Percentiles rank a stretch among this genome's conserved stretches.
Evolutionary conservation across 1,284 basidiomycete species (phyloP).

Genomic region (Sphaerobolus stellatus): DNA sequence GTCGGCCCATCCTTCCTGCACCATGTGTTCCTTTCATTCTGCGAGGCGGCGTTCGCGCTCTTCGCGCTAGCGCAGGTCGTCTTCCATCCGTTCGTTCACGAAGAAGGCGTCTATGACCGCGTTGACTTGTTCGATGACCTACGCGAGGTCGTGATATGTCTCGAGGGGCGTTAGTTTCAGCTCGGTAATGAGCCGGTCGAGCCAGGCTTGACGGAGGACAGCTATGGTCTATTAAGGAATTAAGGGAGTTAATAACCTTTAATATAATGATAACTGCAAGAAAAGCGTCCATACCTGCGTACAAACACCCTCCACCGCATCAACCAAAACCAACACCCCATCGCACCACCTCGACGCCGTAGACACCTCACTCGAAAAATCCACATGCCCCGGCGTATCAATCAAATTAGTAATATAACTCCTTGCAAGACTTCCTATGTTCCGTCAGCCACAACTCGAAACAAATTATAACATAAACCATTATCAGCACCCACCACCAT

Average conservation of each 20-base stretch:
- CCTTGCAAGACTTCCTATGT: slow-evolving; percentile 51
- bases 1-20: slow-evolving; percentile 60
- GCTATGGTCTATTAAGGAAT: slow-evolving; percentile 82
- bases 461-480: slow-evolving; percentile 25
- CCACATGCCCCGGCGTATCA: slow-evolving; percentile 79
- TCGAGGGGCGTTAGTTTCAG: slow-evolving; percentile 89
- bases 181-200: slow-evolving; percentile 93
- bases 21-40: slow-evolving; percentile 66
- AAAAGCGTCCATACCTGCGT: slow-evolving; percentile 63
- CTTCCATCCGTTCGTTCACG: slow-evolving; percentile 95
- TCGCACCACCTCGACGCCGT: slow-evolving; percentile 64
- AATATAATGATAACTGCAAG: too few species aligned
- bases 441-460: slow-evolving; percentile 22
- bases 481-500: slow-evolving; percentile 39
- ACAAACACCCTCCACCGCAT: slow-evolving; percentile 64
- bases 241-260: background rate
- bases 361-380: slow-evolving; percentile 65
- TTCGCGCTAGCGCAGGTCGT: slow-evolving; percentile 94
- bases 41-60: slow-evolving; percentile 82
- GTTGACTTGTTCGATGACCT: slow-evolving; percentile 96
- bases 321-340: slow-evolving; percentile 56
- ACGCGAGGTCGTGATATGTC: slow-evolving; percentile 91
- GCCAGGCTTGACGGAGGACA: slow-evolving; percentile 94
- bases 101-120: slow-evolving; percentile 98
- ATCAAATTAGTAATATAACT: slow-evolving; percentile 91